Conservation (phyloP, 2,329 filamentous ascomycete species). For the Penicillium sp. region DNA sequence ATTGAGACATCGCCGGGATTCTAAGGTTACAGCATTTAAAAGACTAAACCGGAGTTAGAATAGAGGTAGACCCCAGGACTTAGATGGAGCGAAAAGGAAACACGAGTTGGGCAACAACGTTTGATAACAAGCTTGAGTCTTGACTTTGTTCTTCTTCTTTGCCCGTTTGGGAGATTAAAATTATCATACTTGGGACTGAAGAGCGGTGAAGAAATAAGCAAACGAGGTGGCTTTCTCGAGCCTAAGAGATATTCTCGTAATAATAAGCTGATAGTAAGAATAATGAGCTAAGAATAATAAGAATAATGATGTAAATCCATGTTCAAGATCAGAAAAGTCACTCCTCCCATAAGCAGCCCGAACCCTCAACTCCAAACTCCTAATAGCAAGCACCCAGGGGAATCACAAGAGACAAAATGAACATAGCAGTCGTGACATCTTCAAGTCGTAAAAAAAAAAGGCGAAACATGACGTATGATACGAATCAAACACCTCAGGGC, state of each 20-base stretch:
- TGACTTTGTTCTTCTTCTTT: not conserved
- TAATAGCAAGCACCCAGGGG: not conserved
- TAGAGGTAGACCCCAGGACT: not conserved
- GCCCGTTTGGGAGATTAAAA: not conserved
- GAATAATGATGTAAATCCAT: not conserved
- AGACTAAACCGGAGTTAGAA: not conserved
- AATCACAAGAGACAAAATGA: not conserved
- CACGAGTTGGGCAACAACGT: not conserved
- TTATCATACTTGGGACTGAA: not conserved
- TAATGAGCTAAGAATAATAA: not conserved
- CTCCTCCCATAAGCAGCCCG: not conserved
- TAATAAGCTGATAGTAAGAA: not conserved
- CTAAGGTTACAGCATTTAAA: not conserved
- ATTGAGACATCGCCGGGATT: not conserved
- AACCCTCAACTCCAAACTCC: not conserved
- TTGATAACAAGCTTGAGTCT: not conserved
- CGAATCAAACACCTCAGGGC: not conserved
- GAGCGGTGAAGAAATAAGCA: not conserved
- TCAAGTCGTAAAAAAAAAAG: not conserved
- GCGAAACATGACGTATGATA: not conserved
- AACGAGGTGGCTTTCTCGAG: too few relatives aligned
- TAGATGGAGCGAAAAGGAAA: not conserved
- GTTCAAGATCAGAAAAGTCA: not conserved
- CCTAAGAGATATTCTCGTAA: not conserved
- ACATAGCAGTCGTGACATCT: conserved; percentile 6